Evolutionary conservation across 805 yeast species (phyloP), one percentile per base, ranked within the genome.

Genomic region (Yamadazyma kitorensis): DNA sequence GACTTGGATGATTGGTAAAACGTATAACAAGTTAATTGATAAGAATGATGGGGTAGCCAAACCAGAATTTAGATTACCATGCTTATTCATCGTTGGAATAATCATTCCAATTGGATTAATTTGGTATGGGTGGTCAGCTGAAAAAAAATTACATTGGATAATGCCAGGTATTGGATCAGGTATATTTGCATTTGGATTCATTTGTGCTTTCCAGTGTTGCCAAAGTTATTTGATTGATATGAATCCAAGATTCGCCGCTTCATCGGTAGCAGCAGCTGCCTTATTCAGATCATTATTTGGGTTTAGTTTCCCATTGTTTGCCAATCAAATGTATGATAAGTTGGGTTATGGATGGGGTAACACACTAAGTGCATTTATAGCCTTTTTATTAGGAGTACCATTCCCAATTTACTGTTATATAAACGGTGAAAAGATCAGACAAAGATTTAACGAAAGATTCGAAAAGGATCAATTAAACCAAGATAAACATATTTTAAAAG

Each of bases 111-210:
- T 68, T 10, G 87, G 86, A 0, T 58, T 81, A 26, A 60, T 82
- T 40, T 77, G 85, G 77, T 80, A 76, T 47, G 88, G 87, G 11
- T 82, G 87, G 88, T 70, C 80, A 21, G 80, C 83, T 2, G 61
- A 78, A 47, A 61, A 70, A 20, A 51, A 70, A 19, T 49, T 76
- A 27, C 76, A 68, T 33, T 82, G 83, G 81, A 68, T 81, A 25
- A 74, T 79, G 67, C 83, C 86, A 0, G 60, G 64, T 19, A 60
- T 81, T 19, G 89, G 88, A 3, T 67, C 78, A 12, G 72, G 63
- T 4, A 58, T 82, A 16, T 80, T 79, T 52, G 80, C 81, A 2
- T 70, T 73, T 48, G 77, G 78, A 2, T 55, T 80, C 25, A 71
- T 78, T 37, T 74, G 79, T 4, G 78, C 78, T n/a, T 82, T 82